Evolutionary conservation across 768 basidiomycete species (phyloP), one percentile per base, ranked within the genome.

Genomic region (Psilocybe cubensis): DNA sequence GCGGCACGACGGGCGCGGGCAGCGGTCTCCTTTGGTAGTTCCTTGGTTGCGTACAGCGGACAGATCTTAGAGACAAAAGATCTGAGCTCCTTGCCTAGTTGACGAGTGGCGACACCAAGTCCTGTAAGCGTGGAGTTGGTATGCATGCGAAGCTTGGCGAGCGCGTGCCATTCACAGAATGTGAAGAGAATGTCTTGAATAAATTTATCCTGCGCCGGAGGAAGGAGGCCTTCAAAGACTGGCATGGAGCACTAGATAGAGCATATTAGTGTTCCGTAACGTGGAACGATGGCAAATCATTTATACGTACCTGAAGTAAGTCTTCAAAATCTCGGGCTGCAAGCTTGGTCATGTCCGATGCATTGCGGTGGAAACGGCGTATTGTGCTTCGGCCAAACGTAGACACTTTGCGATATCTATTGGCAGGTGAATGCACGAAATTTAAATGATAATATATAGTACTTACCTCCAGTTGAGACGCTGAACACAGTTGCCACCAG

Each of bases 301-400:
- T 17, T 4, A 28, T 2, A 31, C 54, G 4, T 49, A 71, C 78
- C 68, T 78, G 75, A 0, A 79, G 57, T 1, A 77, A 35, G 28
- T 79, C 76, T 50, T 78, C 73, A 40, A 72, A 79, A 52, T 79
- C 71, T 0, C 68, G 63, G 0, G 71, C 77, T 3, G 71, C 69
- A 2, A 71, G 49, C 7, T 74, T 68, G 52, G 68, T 68, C 62
- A 75, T 68, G 10, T 68, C 67, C 0, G 73, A 68, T 0, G 71
- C 60, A 41, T 75, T 75, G 0, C 49, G 58, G 5, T 61, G 38
- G 48, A 78, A 77, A 0, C 57, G 50, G 0, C 68, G 64, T 17
- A 79, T 79, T 0, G 69, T 65, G 2, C 53, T 63, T 20, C 47
- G 24, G 2, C 69, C 68, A 60, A 73, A 72, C 35, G 67, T 58